Evolutionary conservation across 169 alveolate genomes (phyloP).

Genomic region (Plasmodium inui): DNA sequence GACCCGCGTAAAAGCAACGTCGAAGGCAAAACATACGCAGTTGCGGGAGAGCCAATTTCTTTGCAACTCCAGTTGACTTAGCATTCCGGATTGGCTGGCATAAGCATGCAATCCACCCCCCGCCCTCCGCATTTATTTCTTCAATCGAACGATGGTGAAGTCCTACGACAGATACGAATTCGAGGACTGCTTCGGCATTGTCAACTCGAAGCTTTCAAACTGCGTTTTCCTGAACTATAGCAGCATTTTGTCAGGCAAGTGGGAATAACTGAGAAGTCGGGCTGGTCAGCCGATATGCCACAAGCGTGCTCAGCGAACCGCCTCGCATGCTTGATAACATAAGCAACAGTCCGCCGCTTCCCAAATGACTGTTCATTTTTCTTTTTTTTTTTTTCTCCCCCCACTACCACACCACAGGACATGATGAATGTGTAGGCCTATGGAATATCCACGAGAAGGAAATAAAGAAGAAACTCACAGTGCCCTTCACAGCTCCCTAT

Average conservation of each 20-base stretch:
- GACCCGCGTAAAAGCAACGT: background rate
- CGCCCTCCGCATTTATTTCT: background rate
- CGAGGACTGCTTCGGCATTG: constrained; percentile 85
- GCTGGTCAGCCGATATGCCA: background rate
- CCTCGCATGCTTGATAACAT: background rate
- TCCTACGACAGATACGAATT: constrained; percentile 90
- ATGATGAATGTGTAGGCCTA: constrained; percentile 73
- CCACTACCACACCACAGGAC: constrained; percentile 19
- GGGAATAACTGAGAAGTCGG: background rate
- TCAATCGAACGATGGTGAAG: constrained; percentile 86
- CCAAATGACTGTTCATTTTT: constrained; percentile 65
- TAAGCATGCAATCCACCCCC: background rate
- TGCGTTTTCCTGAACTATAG: constrained; percentile 65
- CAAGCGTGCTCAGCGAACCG: background rate
- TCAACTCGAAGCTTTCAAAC: constrained; percentile 82
- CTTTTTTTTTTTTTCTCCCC: no score
- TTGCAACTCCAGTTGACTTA: background rate
- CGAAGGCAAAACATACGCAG: background rate
- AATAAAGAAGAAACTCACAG: constrained; percentile 66
- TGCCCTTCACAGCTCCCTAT: constrained; percentile 79
- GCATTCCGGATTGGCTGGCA: background rate
- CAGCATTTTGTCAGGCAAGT: constrained; percentile 74
- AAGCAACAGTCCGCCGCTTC: background rate
- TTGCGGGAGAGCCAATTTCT: background rate
- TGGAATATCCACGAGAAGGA: constrained; percentile 70